Percentiles rank a stretch among this genome's conserved stretches.
phyloP scores from a whole-genome alignment of 2,329 filamentous ascomycete species.

The Akanthomyces dipterigenus region DNA sequence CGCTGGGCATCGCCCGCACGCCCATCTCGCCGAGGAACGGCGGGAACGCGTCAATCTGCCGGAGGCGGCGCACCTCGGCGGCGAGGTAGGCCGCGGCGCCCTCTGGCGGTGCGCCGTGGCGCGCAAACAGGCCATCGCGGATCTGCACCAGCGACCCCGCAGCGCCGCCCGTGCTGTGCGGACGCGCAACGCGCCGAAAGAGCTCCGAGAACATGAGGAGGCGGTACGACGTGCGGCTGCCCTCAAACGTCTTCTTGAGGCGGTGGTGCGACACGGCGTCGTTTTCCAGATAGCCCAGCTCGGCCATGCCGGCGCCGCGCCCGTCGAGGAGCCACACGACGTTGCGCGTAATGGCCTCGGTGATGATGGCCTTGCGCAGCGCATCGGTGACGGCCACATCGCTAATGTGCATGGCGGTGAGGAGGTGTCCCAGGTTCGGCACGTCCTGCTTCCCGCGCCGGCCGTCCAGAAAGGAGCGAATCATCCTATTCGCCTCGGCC shows the following conservation, averaged over 20 bases:
- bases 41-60: conserved; percentile 34
- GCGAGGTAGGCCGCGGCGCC: conserved; percentile 34
- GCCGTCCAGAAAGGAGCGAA: conserved; percentile 32
- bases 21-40: conserved; percentile 38
- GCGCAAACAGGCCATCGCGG: conserved; percentile 38
- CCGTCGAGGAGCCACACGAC: conserved; percentile 44
- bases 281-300: conserved; percentile 40
- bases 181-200: conserved; percentile 29
- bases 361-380: conserved; percentile 36
- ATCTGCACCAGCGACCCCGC: conserved; percentile 27
- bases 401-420: conserved; percentile 40
- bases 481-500: conserved; percentile 32
- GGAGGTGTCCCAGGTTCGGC: conserved; percentile 42
- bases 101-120: conserved; percentile 37
- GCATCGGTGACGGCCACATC: conserved; percentile 32
- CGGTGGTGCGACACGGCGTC: conserved; percentile 36
- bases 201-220: conserved; percentile 47
- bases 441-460: conserved; percentile 33
- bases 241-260: conserved; percentile 39
- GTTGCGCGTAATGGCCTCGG: conserved; percentile 43
- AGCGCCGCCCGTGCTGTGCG: neutral
- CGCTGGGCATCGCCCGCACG: conserved; percentile 21
- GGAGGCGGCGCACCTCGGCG: conserved; percentile 36
- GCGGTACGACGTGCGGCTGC: conserved; percentile 39
- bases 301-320: conserved; percentile 29